Evolutionary conservation across 2,329 filamentous ascomycete species (phyloP), one percentile per base, ranked within the genome.

Genomic region (Talaromyces sp.): DNA sequence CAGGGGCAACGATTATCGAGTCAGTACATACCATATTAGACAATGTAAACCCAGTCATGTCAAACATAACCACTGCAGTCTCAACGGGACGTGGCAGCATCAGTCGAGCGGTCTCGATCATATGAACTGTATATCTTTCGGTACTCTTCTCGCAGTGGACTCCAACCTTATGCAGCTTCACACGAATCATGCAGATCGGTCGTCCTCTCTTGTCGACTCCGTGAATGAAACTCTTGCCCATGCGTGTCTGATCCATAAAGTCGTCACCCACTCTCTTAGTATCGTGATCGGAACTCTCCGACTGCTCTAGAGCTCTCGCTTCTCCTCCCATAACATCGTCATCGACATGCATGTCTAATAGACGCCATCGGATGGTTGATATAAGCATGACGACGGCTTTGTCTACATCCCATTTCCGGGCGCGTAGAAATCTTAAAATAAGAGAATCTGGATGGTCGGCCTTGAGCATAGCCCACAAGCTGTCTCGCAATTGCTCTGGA

Each of bases 381-480:
- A 99, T 83, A 72, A 97, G 78, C 94, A 99, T 99, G 64, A 96
- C 83, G 25, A 97, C 80, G 3, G 94, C 94, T 70, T 91, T 91
- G 53, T 96, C 88, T 17, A 96, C 86, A 69, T 99, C 91, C 94
- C 94, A 99, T 75, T 96, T 96, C 46, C 91, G 82, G n/a, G 91
- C 91, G 53, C 91, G 82, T 58, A 96, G 78, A 73, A 96, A 96
- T 41, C 91, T 85, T 58, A 96, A 77, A 15, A 93, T 77, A 17
- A 95, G 78, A 2, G 87, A 88, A 75, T 99, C 94, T 0, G 94
- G 94, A 70, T 97, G 85, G 69, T 99, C 94, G 67, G 94, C 88
- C 78, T 97, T 99, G 59, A 93, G 84, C 91, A 97, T 96, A 64
- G 78, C 83, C 94, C 94, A 97, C 69, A 97, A 89, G 0, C 91